phyloP scores from a whole-genome alignment of 768 basidiomycete genomes.

The Dacryopinax primogenitus region DNA sequence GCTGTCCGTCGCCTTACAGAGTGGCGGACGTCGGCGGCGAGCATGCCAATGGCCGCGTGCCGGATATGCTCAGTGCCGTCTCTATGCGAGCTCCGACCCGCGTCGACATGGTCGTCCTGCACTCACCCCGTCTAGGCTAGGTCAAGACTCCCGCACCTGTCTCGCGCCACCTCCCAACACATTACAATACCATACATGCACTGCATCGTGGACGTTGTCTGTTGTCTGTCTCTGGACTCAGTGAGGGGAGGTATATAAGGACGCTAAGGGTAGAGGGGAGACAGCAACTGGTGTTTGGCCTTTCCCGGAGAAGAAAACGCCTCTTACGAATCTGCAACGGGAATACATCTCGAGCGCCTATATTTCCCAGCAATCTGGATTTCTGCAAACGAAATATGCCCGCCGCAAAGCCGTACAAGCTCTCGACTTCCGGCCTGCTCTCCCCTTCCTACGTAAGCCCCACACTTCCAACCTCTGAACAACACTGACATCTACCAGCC shows the following conservation, averaged over 20 bases:
- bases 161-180: neutral
- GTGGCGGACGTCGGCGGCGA: neutral
- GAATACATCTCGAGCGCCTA: neutral
- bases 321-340: neutral
- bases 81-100: neutral
- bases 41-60: neutral
- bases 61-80: neutral
- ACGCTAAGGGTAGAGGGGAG: neutral
- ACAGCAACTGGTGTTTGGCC: constrained; percentile 6
- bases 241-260: neutral
- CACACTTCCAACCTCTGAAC: neutral
- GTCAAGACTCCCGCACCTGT: neutral
- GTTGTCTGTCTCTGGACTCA: neutral
- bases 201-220: too few species aligned
- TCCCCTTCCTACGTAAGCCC: neutral
- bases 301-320: neutral
- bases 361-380: neutral
- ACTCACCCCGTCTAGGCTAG: neutral
- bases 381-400: neutral
- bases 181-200: neutral
- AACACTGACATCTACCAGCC: neutral
- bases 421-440: neutral
- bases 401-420: neutral
- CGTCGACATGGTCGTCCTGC: neutral
- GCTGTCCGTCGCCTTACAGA: neutral